Conservation (phyloP, 768 basidiomycete genomes). For the Leucogyrophana mollusca region DNA sequence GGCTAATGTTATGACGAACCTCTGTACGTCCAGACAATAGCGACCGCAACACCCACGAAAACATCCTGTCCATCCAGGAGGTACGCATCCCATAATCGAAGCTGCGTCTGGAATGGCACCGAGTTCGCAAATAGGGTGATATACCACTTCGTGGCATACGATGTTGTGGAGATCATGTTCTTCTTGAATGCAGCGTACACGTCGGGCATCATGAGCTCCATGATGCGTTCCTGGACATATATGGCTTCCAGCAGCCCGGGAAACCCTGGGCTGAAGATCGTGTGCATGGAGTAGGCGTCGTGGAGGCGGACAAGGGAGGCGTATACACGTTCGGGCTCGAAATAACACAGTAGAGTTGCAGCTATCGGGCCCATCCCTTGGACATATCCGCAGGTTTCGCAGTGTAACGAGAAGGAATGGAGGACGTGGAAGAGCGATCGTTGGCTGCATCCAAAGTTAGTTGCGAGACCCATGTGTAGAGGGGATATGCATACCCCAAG, state of each 20-base stretch:
- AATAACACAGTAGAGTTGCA: constrained; percentile 90
- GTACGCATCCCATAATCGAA: constrained; percentile 94
- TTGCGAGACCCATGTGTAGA: background rate
- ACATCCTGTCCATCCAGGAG: constrained; percentile 88
- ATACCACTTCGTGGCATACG: constrained; percentile 99
- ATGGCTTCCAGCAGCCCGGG: constrained; percentile 95
- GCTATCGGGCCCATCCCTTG: constrained; percentile 99
- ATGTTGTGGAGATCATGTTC: constrained; percentile 88
- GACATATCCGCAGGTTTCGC: constrained; percentile 87
- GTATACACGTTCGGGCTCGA: constrained; percentile 87
- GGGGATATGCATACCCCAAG: constrained; percentile 68
- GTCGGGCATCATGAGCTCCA: constrained; percentile 83
- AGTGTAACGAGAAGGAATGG: constrained; percentile 87
- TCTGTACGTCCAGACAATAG: constrained; percentile 89
- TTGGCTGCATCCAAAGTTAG: constrained; percentile 55
- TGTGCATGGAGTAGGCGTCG: constrained; percentile 83
- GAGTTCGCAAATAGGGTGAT: constrained; percentile 97
- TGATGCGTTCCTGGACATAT: constrained; percentile 90
- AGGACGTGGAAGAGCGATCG: constrained; percentile 93
- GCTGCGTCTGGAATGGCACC: constrained; percentile 92
- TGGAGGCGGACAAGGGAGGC: constrained; percentile 85
- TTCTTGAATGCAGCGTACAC: constrained; percentile 85
- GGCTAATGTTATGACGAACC: constrained; percentile 45
- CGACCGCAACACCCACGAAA: constrained; percentile 81
- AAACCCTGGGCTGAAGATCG: constrained; percentile 90